Percentiles rank a stretch among this genome's conserved stretches.
Conservation (phyloP, 495 filamentous ascomycete genomes). For the Bathelium albidoporum region DNA sequence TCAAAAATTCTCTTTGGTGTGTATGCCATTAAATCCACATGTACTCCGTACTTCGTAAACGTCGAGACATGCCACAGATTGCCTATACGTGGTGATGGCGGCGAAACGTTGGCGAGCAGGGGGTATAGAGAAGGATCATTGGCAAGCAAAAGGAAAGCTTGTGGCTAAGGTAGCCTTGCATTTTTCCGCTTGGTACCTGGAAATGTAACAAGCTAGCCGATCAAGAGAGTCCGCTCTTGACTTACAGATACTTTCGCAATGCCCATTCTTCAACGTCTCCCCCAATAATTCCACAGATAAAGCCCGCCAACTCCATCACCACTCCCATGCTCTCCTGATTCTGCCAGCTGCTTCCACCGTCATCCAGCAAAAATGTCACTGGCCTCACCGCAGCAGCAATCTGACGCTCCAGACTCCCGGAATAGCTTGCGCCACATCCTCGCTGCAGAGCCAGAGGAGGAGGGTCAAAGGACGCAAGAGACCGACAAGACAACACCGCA, state of each 20-base stretch:
- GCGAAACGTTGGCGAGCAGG: conserved; percentile 4
- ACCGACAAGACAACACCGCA: conserved; percentile 5
- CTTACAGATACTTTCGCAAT: neutral
- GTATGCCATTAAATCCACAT: too few species aligned
- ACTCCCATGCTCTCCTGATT: neutral
- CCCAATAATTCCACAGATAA: neutral
- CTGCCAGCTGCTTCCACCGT: neutral
- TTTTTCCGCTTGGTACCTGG: neutral
- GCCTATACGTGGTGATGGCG: conserved; percentile 1
- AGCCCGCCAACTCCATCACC: neutral
- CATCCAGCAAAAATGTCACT: neutral
- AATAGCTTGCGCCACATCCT: conserved; percentile 24
- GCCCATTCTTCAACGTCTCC: neutral
- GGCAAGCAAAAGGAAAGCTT: neutral
- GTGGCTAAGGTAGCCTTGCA: conserved; percentile 1
- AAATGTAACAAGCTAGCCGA: conserved; percentile 1
- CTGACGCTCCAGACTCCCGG: neutral
- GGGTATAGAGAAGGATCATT: neutral
- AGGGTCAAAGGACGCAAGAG: conserved; percentile 9
- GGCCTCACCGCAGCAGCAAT: neutral
- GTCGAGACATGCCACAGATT: too few species aligned
- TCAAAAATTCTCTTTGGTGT: too few species aligned
- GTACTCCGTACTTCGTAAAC: too few species aligned
- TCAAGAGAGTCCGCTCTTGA: neutral
- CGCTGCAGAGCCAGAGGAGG: conserved; percentile 21